Base-by-base conservation (phyloP, 2,329 filamentous ascomycete species). In the Fusarium concolor region DNA sequence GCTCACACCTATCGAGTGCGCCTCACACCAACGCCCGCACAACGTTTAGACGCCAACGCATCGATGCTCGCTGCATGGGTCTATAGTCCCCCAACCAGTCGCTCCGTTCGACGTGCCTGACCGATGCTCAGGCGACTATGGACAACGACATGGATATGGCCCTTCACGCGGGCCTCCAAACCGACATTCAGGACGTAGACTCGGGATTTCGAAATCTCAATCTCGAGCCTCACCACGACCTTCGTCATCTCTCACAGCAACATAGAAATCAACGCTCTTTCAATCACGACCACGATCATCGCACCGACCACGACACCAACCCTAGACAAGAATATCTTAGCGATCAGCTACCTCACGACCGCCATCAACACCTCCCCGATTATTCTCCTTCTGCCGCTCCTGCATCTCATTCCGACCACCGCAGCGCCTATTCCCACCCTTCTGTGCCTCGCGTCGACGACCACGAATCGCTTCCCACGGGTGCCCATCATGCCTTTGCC, bases 61-160 rank as follows among this genome's bases (percentile, higher is more conserved):
- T 83, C 81, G 77, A 83, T 82, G 80, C 79, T 77, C 76, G 76
- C 76, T 81, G 79, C 80, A 80, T 82, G 79, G 78, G 77, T 79
- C 75, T 79, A 68, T 78, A 76, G 76, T 76, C 74, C 77, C 76
- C 76, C 76, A 75, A 79, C 79, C 77, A 77, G 78, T 79, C 79
- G 77, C 75, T 79, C 77, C 75, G 74, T 76, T 77, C 76, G 74
- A 77, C 75, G 73, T 76, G 78, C 79, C 78, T 79, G 79, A 81
- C 79, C 74, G 76, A 81, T 81, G 80, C 78, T 77, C 77, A 78
- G 76, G 77, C 77, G 76, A 82, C 79, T 78, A 86, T 85, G 83
- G 83, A 85, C 78, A 70, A 73, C 74, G 74, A 74, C 75, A 72
- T 74, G 72, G 72, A 75, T 67, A 76, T 72, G 73, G 77, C 75